Evolutionary conservation across 2,329 filamentous ascomycete species (phyloP).

Genomic region (Amesomyces nigricolor): DNA sequence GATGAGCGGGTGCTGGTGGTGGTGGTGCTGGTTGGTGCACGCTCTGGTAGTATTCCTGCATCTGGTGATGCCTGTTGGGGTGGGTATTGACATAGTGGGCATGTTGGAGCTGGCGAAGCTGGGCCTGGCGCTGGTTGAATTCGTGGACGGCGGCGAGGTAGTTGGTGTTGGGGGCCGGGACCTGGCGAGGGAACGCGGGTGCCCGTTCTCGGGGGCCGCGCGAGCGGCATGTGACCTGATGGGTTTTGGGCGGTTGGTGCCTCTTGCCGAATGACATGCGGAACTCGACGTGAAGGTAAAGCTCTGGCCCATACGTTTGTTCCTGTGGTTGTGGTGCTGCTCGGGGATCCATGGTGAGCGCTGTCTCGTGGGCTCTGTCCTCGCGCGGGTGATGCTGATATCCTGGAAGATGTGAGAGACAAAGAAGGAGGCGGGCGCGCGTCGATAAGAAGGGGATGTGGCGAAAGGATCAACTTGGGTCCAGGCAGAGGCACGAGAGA

Average conservation of each 20-base stretch:
- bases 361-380: neutral
- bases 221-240: slow-evolving; percentile 44
- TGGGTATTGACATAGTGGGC: slow-evolving; percentile 14
- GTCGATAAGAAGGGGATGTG: neutral
- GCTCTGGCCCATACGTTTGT: slow-evolving; percentile 33
- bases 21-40: neutral
- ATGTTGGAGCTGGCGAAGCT: slow-evolving; percentile 23
- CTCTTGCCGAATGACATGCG: slow-evolving; percentile 45
- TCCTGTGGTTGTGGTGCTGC: slow-evolving; percentile 1
- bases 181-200: slow-evolving; percentile 41
- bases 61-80: slow-evolving; percentile 19
- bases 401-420: neutral
- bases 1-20: neutral
- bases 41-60: slow-evolving; percentile 27
- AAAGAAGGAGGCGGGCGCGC: neutral
- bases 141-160: slow-evolving; percentile 33
- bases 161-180: slow-evolving; percentile 42
- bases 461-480: neutral
- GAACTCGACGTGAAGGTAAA: slow-evolving; percentile 49
- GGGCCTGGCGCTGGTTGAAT: slow-evolving; percentile 27
- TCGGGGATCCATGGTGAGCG: slow-evolving; percentile 17
- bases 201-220: slow-evolving; percentile 39
- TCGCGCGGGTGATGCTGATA: too few species aligned
- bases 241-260: slow-evolving; percentile 36
- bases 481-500: neutral